Evolutionary conservation across 495 filamentous ascomycete genomes (phyloP).

Genomic region (Copromyces sp.): DNA sequence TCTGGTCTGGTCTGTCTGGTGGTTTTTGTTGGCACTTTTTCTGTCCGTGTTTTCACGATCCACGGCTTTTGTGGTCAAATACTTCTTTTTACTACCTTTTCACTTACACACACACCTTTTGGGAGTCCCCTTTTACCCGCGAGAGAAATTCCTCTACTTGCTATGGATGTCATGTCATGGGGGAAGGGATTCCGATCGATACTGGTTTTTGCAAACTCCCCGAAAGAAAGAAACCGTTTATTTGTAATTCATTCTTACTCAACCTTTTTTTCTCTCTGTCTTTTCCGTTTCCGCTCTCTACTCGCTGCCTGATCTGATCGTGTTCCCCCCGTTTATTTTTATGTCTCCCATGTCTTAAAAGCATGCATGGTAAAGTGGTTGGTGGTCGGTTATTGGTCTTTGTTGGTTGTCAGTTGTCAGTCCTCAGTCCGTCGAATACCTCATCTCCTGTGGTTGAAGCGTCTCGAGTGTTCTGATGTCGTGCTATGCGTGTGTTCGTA

Average conservation of each 20-base stretch:
- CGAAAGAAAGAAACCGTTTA: not conserved
- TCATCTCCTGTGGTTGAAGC: not conserved
- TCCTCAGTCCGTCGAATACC: not conserved
- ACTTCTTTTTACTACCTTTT: not conserved
- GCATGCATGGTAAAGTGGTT: not conserved
- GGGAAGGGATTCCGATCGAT: not conserved
- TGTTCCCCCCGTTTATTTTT: not conserved
- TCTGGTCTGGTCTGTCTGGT: not conserved
- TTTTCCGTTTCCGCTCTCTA: not conserved
- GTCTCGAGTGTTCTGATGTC: not conserved
- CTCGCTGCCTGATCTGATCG: not conserved
- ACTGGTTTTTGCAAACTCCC: not conserved
- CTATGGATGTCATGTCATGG: not conserved
- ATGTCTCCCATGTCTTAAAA: not conserved
- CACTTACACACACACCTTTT: not conserved
- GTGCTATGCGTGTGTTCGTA: not conserved
- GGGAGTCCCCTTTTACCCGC: not conserved
- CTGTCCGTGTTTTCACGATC: not conserved
- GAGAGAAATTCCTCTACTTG: not conserved
- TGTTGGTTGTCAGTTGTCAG: not conserved
- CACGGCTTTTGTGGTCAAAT: not conserved
- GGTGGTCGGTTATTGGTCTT: not conserved
- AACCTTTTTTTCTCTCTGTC: not conserved
- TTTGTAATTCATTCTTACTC: constrained; percentile 1
- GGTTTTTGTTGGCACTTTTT: not conserved